A percentile compares a stretch with the other conserved stretches of the same genome.
Evolutionary conservation across 306 rosid genomes (phyloP).

Genomic region (Casuarina equisetifolia): DNA sequence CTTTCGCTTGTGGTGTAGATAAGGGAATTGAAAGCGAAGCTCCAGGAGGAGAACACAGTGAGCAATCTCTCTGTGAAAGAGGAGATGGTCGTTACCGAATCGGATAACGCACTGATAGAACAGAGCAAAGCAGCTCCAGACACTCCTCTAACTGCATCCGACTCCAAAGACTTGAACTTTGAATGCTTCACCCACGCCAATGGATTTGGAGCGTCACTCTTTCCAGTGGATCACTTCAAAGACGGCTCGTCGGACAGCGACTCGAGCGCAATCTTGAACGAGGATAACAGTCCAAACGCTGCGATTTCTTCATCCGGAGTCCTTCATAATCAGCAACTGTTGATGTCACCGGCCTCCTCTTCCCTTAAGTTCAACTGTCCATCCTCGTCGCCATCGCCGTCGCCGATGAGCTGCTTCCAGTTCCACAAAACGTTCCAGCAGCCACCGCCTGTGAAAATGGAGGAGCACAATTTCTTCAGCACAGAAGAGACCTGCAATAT

Average conservation of each 20-base stretch:
- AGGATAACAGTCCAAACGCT: conserved; percentile 60
- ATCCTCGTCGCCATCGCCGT: conserved; percentile 24
- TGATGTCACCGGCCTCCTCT: conserved; percentile 42
- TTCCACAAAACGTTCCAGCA: conserved; percentile 59
- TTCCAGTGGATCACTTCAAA: conserved; percentile 49
- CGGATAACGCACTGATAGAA: conserved; percentile 30
- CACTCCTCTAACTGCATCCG: conserved; percentile 37
- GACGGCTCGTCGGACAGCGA: conserved; percentile 93
- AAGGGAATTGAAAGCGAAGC: conserved; percentile 68
- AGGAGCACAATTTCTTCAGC: conserved; percentile 88
- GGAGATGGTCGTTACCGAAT: conserved; percentile 45
- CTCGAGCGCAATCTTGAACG: conserved; percentile 85
- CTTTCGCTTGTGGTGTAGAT: conserved; percentile 43
- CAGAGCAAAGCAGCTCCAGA: conserved; percentile 28
- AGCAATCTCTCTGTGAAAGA: conserved; percentile 65
- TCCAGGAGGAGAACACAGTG: conserved; percentile 50
- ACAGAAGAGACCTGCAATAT: conserved; percentile 80
- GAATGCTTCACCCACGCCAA: conserved; percentile 38
- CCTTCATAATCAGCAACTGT: conserved; percentile 40
- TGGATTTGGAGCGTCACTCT: conserved; percentile 33
- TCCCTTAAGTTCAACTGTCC: conserved; percentile 43
- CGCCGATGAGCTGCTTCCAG: conserved; percentile 57
- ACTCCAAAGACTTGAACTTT: conserved; percentile 41
- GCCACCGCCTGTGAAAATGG: conserved; percentile 73
- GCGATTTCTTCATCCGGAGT: conserved; percentile 52